phyloP scores from a whole-genome alignment of 2,329 filamentous ascomycete species.

The Penicillium expansum region DNA sequence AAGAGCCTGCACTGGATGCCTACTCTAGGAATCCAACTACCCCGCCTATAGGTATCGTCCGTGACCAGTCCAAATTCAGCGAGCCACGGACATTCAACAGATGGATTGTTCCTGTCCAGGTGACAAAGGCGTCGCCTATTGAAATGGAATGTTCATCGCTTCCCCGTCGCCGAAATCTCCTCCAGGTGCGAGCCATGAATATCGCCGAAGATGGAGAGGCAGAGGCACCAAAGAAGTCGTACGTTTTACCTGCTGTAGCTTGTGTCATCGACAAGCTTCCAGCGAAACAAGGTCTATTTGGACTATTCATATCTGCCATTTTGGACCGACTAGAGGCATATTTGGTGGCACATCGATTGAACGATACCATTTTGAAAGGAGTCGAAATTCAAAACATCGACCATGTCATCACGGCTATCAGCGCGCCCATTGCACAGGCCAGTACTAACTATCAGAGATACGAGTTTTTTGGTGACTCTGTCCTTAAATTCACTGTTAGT shows the following conservation, averaged over 20 bases:
- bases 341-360: slow-evolving; percentile 62
- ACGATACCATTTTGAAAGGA: slow-evolving; percentile 52
- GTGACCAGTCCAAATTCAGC: slow-evolving; percentile 25
- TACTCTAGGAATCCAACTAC: slow-evolving; percentile 12
- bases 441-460: slow-evolving; percentile 73
- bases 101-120: slow-evolving; percentile 20
- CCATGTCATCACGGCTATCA: slow-evolving; percentile 68
- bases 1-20: slow-evolving; percentile 22
- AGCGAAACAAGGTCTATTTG: slow-evolving; percentile 47
- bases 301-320: slow-evolving; percentile 69
- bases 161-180: slow-evolving; percentile 29
- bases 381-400: slow-evolving; percentile 55
- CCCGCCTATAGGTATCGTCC: slow-evolving; percentile 24
- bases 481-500: slow-evolving; percentile 72
- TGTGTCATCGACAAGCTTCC: slow-evolving; percentile 47
- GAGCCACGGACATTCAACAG: slow-evolving; percentile 26
- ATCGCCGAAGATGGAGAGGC: slow-evolving; percentile 5
- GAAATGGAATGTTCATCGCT: slow-evolving; percentile 29
- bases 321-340: slow-evolving; percentile 65
- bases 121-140: slow-evolving; percentile 6
- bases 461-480: slow-evolving; percentile 81
- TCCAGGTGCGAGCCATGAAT: slow-evolving; percentile 17
- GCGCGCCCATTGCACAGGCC: slow-evolving; percentile 59
- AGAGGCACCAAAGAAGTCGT: slow-evolving; percentile 16
- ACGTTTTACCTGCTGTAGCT: slow-evolving; percentile 20